Percentiles rank a stretch among this genome's conserved stretches.
Evolutionary conservation across 345 rosid genomes (phyloP).

Genomic region (Citrus mangshanensis): DNA sequence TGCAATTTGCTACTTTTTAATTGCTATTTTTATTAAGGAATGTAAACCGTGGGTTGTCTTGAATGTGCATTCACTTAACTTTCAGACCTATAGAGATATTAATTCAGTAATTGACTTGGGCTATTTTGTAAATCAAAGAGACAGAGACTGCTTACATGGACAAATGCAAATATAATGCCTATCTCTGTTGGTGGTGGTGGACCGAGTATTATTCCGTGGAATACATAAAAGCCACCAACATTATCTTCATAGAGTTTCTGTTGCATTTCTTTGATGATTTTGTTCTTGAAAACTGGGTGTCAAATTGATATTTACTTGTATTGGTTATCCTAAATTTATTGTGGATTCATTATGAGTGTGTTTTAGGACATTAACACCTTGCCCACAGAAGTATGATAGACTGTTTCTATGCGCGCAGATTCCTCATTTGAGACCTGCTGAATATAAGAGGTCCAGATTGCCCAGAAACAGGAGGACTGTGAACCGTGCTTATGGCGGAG

Average conservation of each 20-base stretch:
- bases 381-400: background rate
- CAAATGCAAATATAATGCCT: background rate
- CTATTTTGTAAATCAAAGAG: background rate
- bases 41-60: background rate
- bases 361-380: background rate
- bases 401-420: conserved; percentile 36
- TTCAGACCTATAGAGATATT: background rate
- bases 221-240: background rate
- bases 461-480: conserved; percentile 79
- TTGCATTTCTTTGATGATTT: background rate
- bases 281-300: background rate
- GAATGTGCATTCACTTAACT: background rate
- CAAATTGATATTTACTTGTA: background rate
- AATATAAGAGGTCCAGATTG: conserved; percentile 80
- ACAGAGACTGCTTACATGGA: background rate
- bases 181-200: background rate
- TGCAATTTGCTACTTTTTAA: background rate
- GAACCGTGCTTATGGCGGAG: conserved; percentile 91
- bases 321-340: background rate
- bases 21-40: background rate
- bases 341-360: background rate
- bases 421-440: conserved; percentile 86
- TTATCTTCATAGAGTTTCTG: background rate
- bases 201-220: background rate
- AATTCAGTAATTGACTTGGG: background rate